phyloP scores from a whole-genome alignment of 495 filamentous ascomycete species.

The Rhizodiscina lignyota region DNA sequence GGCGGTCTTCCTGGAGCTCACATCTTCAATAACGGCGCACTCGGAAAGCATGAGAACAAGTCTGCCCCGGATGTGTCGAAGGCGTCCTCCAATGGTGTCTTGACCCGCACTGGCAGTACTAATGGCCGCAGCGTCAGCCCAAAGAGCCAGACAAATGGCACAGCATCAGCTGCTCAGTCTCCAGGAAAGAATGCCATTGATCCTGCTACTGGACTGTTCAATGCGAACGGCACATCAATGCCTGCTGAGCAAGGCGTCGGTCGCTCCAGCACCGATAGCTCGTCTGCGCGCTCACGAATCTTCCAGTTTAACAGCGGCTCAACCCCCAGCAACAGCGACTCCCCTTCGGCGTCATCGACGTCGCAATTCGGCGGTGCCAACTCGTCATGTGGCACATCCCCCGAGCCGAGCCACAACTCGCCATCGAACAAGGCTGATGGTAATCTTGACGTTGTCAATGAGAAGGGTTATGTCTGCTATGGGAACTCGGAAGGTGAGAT shows the following conservation, averaged over 20 bases:
- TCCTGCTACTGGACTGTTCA: too few relatives aligned
- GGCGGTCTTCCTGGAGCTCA: slow-evolving; percentile 57
- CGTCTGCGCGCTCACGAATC: slow-evolving; percentile 10
- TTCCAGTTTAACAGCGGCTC: slow-evolving; percentile 24
- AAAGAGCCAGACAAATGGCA: slow-evolving; percentile 11
- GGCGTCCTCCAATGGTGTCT: slow-evolving; percentile 5
- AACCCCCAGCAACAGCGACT: slow-evolving; percentile 30
- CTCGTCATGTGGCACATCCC: slow-evolving; percentile 80
- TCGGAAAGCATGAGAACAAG: too few relatives aligned
- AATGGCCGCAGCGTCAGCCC: slow-evolving; percentile 16
- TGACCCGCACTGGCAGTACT: slow-evolving; percentile 11
- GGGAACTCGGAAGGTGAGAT: slow-evolving; percentile 36
- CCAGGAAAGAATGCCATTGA: too few relatives aligned
- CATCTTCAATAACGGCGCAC: slow-evolving; percentile 32
- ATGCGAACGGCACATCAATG: slow-evolving; percentile 1
- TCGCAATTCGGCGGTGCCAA: slow-evolving; percentile 39
- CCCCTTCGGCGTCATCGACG: slow-evolving; percentile 37
- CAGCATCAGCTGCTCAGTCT: slow-evolving; percentile 6
- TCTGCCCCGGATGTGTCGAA: slow-evolving; percentile 14
- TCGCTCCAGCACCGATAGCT: slow-evolving; percentile 16
- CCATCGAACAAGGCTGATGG: slow-evolving; percentile 23
- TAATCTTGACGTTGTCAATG: slow-evolving; percentile 43
- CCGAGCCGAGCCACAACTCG: slow-evolving; percentile 45
- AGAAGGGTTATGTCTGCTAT: slow-evolving; percentile 23
- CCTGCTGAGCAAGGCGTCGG: slow-evolving; percentile 1